These are phyloP conservation scores for Xylaria sp. DNA, from an alignment of 495 filamentous ascomycete species.

Conservation along the genomic window DNA sequence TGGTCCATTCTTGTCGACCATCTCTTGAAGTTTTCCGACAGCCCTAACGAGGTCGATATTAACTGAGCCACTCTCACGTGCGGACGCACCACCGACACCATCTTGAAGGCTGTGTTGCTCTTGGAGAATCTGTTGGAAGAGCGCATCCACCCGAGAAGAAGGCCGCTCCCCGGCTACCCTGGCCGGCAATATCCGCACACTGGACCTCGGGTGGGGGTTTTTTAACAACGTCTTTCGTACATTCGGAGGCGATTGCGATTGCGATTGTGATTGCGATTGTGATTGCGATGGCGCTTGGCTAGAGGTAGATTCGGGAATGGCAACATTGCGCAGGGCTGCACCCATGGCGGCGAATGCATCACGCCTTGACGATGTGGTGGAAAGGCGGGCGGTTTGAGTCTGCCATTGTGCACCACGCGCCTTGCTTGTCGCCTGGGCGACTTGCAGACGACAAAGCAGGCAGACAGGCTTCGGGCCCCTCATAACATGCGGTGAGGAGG, in stretches of 20 bases:
- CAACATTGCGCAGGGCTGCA: not conserved
- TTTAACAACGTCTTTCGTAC: not conserved
- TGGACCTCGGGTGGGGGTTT: constrained; percentile 3
- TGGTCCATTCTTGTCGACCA: constrained; percentile 40
- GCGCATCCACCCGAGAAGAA: constrained; percentile 31
- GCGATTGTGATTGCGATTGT: too few species aligned
- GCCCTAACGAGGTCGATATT: constrained; percentile 36
- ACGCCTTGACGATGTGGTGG: constrained; percentile 22
- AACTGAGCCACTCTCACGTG: not conserved
- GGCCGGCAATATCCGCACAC: not conserved
- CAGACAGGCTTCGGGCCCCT: constrained; percentile 33
- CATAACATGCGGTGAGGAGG: constrained; percentile 28
- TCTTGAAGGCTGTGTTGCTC: constrained; percentile 29
- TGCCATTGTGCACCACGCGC: constrained; percentile 53
- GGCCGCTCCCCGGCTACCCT: not conserved
- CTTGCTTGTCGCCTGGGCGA: constrained; percentile 31
- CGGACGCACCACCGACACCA: not conserved
- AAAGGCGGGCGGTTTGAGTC: constrained; percentile 38
- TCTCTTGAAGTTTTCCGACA: constrained; percentile 44
- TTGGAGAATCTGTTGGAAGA: constrained; percentile 38
- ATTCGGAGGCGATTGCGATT: not conserved
- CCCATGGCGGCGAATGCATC: constrained; percentile 3
- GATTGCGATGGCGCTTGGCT: not conserved
- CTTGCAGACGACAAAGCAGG: constrained; percentile 39
- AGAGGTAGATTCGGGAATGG: not conserved